These are phyloP conservation scores for Cetraspora pellucida DNA, from an alignment of 192 early-diverging fungal genomes.

Conservation along the genomic window DNA sequence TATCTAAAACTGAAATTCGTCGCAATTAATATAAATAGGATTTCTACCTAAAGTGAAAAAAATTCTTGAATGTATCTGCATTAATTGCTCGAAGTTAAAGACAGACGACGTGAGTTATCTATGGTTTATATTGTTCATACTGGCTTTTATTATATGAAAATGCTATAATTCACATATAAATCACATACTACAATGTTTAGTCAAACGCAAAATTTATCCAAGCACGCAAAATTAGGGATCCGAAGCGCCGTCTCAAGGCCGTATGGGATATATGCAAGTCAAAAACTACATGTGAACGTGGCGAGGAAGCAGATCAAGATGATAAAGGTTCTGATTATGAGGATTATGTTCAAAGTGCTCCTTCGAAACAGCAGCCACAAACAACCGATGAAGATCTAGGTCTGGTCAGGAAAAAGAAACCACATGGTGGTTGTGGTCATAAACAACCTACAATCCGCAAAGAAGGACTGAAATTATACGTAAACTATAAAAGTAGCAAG, in stretches of 20 bases:
- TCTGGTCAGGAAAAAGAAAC: slow-evolving; percentile 56
- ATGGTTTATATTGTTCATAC: neutral
- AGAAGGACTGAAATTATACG: slow-evolving; percentile 72
- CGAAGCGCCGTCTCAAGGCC: slow-evolving; percentile 74
- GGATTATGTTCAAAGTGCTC: no score
- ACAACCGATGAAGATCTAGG: slow-evolving; percentile 45
- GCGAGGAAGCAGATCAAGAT: slow-evolving; percentile 64
- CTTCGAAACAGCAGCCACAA: slow-evolving; percentile 6
- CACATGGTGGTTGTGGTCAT: slow-evolving; percentile 86
- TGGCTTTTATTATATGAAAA: neutral
- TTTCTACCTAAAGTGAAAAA: slow-evolving; percentile 95
- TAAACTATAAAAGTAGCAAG: slow-evolving; percentile 47
- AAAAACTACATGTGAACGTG: slow-evolving; percentile 80
- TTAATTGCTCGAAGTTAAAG: slow-evolving; percentile 91
- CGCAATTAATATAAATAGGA: slow-evolving; percentile 52
- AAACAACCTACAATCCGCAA: slow-evolving; percentile 83
- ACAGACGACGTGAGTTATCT: slow-evolving; percentile 66
- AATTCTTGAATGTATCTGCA: slow-evolving; percentile 96
- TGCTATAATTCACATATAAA: neutral
- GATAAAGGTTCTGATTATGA: slow-evolving; percentile 28
- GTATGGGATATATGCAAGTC: slow-evolving; percentile 88
- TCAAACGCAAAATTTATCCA: slow-evolving; percentile 68
- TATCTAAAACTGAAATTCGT: neutral
- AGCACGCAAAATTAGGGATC: slow-evolving; percentile 65
- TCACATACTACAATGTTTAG: slow-evolving; percentile 31